Evolutionary conservation across 208 protist genomes (phyloP).

Genomic region (Trypanosoma avium): DNA sequence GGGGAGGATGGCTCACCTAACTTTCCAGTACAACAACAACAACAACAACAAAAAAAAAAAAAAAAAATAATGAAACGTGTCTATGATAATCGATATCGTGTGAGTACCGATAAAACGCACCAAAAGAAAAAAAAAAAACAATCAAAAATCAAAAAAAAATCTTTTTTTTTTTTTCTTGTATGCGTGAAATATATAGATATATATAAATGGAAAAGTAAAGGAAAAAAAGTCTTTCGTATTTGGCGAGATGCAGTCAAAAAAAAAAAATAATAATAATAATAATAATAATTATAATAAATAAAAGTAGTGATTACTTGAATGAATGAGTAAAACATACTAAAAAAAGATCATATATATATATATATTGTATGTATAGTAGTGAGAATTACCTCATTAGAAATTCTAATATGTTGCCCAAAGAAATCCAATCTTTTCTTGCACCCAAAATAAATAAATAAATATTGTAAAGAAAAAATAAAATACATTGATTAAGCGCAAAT

Average conservation of each 20-base stretch:
- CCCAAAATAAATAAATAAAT: constrained; percentile 16
- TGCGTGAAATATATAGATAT: constrained; percentile 14
- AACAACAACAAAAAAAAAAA: constrained; percentile 4
- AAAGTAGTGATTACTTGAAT: not conserved
- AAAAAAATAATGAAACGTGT: not conserved
- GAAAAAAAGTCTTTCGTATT: not conserved
- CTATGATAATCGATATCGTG: constrained; percentile 1
- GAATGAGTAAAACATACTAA: not conserved
- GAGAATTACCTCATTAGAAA: too few species aligned
- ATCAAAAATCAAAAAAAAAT: too few species aligned
- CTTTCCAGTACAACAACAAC: too few species aligned
- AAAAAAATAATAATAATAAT: constrained; percentile 14
- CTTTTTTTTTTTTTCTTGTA: too few species aligned
- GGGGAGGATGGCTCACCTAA: too few species aligned
- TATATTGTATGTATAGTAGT: too few species aligned
- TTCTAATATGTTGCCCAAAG: too few species aligned
- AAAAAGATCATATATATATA: too few species aligned
- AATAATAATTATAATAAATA: constrained; percentile 7
- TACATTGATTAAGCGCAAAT: not conserved
- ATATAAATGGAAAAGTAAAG: not conserved
- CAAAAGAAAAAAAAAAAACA: not conserved
- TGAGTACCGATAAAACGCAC: not conserved
- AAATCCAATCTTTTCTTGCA: too few species aligned
- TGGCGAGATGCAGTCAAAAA: not conserved
- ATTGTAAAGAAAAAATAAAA: constrained; percentile 22